Conservation (phyloP, 768 basidiomycete species). For the Calocybe indica region DNA sequence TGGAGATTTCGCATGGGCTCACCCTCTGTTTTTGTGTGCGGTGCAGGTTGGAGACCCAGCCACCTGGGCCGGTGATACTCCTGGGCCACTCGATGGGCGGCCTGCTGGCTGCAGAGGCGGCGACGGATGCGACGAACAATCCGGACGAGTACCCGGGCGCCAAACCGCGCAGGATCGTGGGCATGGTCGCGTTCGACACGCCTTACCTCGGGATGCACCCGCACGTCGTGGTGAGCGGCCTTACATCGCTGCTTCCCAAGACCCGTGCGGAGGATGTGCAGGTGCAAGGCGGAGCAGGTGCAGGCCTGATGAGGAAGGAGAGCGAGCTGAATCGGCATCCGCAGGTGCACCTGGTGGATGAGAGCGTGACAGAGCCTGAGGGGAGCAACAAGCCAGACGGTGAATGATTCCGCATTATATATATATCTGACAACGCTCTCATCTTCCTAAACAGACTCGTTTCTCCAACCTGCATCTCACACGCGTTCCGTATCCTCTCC, state of each 20-base stretch:
- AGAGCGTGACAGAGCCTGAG: slow-evolving; percentile 43
- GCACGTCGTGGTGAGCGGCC: slow-evolving; percentile 50
- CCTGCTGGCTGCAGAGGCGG: slow-evolving; percentile 51
- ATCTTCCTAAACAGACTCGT: neutral
- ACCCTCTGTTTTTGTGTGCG: neutral
- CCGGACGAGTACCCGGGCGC: slow-evolving; percentile 15
- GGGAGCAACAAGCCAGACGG: slow-evolving; percentile 35
- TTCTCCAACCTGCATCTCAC: slow-evolving; percentile 5
- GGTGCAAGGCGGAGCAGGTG: no score
- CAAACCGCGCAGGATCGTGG: slow-evolving; percentile 39
- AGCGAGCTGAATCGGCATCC: slow-evolving; percentile 36
- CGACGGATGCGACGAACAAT: slow-evolving; percentile 34
- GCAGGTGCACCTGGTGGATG: slow-evolving; percentile 38
- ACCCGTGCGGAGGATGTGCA: slow-evolving; percentile 11
- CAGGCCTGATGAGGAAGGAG: slow-evolving; percentile 20
- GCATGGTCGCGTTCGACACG: slow-evolving; percentile 52
- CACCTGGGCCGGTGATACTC: slow-evolving; percentile 49
- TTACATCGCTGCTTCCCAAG: slow-evolving; percentile 47
- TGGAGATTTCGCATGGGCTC: neutral
- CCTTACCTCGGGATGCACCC: slow-evolving; percentile 61
- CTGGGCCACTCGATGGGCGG: slow-evolving; percentile 60
- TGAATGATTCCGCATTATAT: slow-evolving; percentile 13
- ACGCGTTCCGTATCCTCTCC: slow-evolving; percentile 9
- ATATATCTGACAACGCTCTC: neutral
- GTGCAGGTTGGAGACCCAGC: slow-evolving; percentile 47